Percentiles rank a stretch among this genome's conserved stretches.
phyloP scores from a whole-genome alignment of 2,329 filamentous ascomycete species.

The Aspergillus costaricaensis region DNA sequence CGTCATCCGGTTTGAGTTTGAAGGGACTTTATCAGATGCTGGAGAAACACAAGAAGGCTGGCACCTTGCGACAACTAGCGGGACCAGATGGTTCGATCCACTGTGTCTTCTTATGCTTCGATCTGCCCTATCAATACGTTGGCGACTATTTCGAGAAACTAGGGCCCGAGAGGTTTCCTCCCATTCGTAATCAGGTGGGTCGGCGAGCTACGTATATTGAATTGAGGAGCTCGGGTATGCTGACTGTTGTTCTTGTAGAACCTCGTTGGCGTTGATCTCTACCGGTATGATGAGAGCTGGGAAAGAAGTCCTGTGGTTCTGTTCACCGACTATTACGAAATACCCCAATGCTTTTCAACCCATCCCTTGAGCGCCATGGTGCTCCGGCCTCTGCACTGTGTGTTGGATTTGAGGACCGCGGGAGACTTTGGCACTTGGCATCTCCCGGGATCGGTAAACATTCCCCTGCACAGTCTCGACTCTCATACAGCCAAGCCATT shows the following conservation, averaged over 20 bases:
- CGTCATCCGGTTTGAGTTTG: conserved; percentile 63
- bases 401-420: conserved; percentile 50
- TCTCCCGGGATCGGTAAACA: conserved; percentile 49
- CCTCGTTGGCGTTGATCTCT: conserved; percentile 53
- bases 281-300: conserved; percentile 60
- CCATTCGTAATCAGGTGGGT: conserved; percentile 51
- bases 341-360: conserved; percentile 22
- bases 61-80: conserved; percentile 48
- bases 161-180: conserved; percentile 50
- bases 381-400: conserved; percentile 33
- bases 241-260: conserved; percentile 34
- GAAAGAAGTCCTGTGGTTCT: conserved; percentile 48
- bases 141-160: conserved; percentile 62
- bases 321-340: conserved; percentile 42
- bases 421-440: conserved; percentile 47
- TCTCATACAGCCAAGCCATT: conserved; percentile 49
- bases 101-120: conserved; percentile 64
- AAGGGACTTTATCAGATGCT: conserved; percentile 55
- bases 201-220: neutral
- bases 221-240: neutral
- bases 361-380: conserved; percentile 26
- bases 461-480: conserved; percentile 45
- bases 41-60: conserved; percentile 50
- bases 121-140: conserved; percentile 65
- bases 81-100: conserved; percentile 51